Evolutionary conservation across 2,329 filamentous ascomycete genomes (phyloP), one percentile per base, ranked within the genome.

Genomic region (Penicillium sp.): DNA sequence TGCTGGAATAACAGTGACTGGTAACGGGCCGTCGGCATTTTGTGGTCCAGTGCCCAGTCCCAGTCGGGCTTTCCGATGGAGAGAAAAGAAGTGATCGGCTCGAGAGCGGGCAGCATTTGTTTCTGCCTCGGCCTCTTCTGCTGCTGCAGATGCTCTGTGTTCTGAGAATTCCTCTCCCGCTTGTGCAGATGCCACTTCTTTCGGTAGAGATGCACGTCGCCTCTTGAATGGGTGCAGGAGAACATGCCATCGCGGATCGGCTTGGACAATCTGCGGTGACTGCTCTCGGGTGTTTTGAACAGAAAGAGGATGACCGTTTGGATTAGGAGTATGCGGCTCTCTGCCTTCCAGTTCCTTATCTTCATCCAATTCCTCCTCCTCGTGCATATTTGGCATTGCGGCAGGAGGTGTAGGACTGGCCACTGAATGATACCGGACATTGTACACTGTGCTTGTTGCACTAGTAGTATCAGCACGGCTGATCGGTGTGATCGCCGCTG

Each of bases 371-470:
- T 72, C 71, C 5, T 67, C 68, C 39, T 72, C 71, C 54, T 69
- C 68, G 27, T 70, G 65, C 68, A 69, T 69, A 31, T 72, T 66
- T 19, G 68, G 69, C 60, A 75, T 72, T 16, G 63, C 62, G n/a
- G 72, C 70, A 3, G 75, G 73, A 49, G 72, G 79, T 39, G 78
- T 81, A 55, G 76, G 76, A 49, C 79, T 80, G 16, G 75, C 73
- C 9, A 82, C 76, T 15, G 83, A 79, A 64, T 87, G 82, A 65
- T 87, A 86, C 31, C 82, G 81, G 31, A 88, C 81, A 50, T 84
- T 81, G 66, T 88, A 87, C 5, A 87, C 81, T 1, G 85, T 87
- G 60, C 84, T 87, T 27, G 81, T 81, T 9, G 83, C 84, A 69
- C 84, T 87, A 6, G 81, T 82, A 1, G 83, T 86, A 63, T 87